These are phyloP conservation scores for Naganishia liquefaciens DNA, from an alignment of 1,284 basidiomycete genomes.

Conservation along the genomic window DNA sequence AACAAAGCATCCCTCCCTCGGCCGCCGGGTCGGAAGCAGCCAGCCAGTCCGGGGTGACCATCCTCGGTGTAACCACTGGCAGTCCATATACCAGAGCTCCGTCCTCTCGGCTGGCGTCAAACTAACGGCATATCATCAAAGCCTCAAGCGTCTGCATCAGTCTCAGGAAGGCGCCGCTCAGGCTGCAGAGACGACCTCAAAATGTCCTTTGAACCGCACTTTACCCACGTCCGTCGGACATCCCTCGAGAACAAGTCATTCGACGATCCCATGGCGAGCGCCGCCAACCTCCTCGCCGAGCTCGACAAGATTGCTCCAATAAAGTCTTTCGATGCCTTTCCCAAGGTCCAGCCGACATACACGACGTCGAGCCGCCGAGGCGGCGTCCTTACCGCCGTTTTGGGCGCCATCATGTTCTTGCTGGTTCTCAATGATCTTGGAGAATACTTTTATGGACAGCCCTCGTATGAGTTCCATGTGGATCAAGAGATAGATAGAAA, in stretches of 20 bases:
- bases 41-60: too few species aligned
- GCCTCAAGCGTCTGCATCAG: background rate
- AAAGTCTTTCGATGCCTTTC: constrained; percentile 66
- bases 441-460: constrained; percentile 89
- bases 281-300: constrained; percentile 46
- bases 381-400: constrained; percentile 81
- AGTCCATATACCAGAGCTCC: too few species aligned
- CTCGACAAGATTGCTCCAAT: constrained; percentile 54
- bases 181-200: background rate
- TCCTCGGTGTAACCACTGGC: too few species aligned
- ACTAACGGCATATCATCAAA: too few species aligned
- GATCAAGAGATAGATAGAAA: constrained; percentile 63
- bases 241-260: constrained; percentile 30
- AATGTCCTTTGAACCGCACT: constrained; percentile 33
- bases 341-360: constrained; percentile 85
- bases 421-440: constrained; percentile 70
- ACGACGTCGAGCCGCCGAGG: constrained; percentile 79
- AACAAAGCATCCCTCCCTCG: too few species aligned
- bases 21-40: too few species aligned
- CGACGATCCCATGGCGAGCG: constrained; percentile 26
- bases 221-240: constrained; percentile 18
- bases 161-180: background rate
- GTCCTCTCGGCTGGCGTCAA: too few species aligned
- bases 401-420: constrained; percentile 65
- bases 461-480: constrained; percentile 79